Evolutionary conservation across 2,329 filamentous ascomycete genomes (phyloP).

Genomic region (Pestalotiopsis fici): DNA sequence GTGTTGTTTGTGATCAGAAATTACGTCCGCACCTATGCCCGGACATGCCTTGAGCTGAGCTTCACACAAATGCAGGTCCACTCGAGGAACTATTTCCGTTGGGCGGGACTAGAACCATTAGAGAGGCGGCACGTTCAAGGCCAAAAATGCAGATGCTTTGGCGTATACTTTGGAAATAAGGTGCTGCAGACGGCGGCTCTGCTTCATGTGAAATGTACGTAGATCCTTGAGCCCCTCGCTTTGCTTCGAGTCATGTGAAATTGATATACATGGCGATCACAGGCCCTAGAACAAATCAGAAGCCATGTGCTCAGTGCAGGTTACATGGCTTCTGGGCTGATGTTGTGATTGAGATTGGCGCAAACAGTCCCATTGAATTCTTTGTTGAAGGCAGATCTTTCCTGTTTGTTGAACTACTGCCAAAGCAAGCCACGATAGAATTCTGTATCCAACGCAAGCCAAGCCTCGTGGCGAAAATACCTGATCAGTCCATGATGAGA

Average conservation of each 20-base stretch:
- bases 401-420: no score
- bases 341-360: no score
- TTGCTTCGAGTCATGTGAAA: background rate
- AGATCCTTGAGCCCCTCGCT: background rate
- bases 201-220: background rate
- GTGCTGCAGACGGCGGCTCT: background rate
- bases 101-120: background rate
- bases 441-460: background rate
- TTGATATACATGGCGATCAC: background rate
- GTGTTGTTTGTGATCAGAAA: background rate
- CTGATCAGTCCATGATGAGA: background rate
- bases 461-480: background rate
- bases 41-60: background rate
- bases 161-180: background rate
- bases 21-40: background rate
- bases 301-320: background rate
- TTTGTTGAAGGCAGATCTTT: no score
- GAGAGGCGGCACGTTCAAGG: background rate
- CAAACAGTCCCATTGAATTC: no score
- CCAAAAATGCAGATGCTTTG: background rate
- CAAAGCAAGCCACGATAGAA: no score
- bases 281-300: background rate
- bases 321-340: background rate
- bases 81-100: background rate
- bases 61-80: background rate